Conservation (phyloP, 352 stramenopile species). For the Sclerospora graminicola region DNA sequence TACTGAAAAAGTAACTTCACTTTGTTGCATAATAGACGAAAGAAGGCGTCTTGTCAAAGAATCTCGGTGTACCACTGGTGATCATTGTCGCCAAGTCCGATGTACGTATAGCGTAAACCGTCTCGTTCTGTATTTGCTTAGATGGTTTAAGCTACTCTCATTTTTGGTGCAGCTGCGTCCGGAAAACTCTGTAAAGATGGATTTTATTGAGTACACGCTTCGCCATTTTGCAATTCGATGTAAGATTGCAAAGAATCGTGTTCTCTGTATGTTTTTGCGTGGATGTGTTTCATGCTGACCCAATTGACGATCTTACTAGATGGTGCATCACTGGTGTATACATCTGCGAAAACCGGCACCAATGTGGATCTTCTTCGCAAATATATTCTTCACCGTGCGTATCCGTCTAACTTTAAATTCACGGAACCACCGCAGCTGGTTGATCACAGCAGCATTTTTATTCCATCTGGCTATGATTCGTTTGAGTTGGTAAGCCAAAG, state of each 20-base stretch:
- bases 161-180: slow-evolving; percentile 30
- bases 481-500: slow-evolving; percentile 66
- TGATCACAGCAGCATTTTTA: slow-evolving; percentile 56
- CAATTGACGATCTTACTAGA: slow-evolving; percentile 22
- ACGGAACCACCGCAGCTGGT: slow-evolving; percentile 56
- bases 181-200: slow-evolving; percentile 79
- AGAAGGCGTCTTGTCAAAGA: slow-evolving; percentile 70
- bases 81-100: slow-evolving; percentile 71
- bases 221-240: slow-evolving; percentile 72
- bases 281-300: slow-evolving; percentile 6
- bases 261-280: not conserved
- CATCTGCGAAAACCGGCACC: slow-evolving; percentile 61
- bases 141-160: not conserved
- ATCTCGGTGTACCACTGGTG: slow-evolving; percentile 63
- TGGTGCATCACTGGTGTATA: slow-evolving; percentile 68
- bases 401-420: slow-evolving; percentile 64
- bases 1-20: no score
- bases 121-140: no score
- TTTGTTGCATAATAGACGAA: slow-evolving; percentile 33
- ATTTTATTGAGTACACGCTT: slow-evolving; percentile 76
- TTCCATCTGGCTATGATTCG: slow-evolving; percentile 74
- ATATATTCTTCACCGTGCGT: slow-evolving; percentile 69
- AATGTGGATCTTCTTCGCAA: slow-evolving; percentile 67
- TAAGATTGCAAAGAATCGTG: slow-evolving; percentile 13
- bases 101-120: slow-evolving; percentile 41